phyloP scores from a whole-genome alignment of 2,329 filamentous ascomycete genomes.

The Biscogniauxia sp. region DNA sequence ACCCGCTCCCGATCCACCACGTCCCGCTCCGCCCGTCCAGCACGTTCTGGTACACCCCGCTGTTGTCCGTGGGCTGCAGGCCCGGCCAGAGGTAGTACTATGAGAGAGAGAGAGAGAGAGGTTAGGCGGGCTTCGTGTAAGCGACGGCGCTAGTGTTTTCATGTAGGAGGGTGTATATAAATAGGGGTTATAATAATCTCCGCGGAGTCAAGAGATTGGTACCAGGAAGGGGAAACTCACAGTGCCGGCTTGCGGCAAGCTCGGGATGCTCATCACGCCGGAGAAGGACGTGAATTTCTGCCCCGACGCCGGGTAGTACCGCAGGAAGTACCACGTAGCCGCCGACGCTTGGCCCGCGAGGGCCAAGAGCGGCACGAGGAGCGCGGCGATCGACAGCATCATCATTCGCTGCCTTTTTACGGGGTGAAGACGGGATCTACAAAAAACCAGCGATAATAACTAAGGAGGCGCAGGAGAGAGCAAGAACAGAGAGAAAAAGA shows the following conservation, averaged over 20 bases:
- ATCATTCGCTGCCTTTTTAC: too few species aligned
- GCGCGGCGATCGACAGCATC: constrained; percentile 12
- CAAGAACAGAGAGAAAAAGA: too few species aligned
- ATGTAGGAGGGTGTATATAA: too few species aligned
- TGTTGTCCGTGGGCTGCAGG: constrained; percentile 38
- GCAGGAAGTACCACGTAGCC: constrained; percentile 35
- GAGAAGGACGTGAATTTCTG: constrained; percentile 34
- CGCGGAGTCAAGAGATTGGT: too few species aligned
- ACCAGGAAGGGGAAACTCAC: constrained; percentile 2
- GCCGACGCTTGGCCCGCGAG: constrained; percentile 28
- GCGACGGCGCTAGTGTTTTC: neutral
- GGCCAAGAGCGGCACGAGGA: constrained; percentile 25
- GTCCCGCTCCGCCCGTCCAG: constrained; percentile 39
- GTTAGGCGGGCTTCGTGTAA: too few species aligned
- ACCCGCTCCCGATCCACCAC: constrained; percentile 41
- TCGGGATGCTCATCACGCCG: constrained; percentile 30
- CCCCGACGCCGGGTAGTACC: constrained; percentile 33
- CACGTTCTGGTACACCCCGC: constrained; percentile 42
- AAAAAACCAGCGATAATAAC: too few species aligned
- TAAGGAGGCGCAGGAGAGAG: too few species aligned
- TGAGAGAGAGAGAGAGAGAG: neutral
- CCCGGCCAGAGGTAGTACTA: constrained; percentile 43
- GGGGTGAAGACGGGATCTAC: too few species aligned
- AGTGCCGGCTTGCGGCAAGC: constrained; percentile 30
- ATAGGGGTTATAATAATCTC: too few species aligned